A percentile compares a stretch with the other conserved stretches of the same genome.
Evolutionary conservation across 2,329 filamentous ascomycete species (phyloP).

Genomic region (Exophiala phaeomuriformis): DNA sequence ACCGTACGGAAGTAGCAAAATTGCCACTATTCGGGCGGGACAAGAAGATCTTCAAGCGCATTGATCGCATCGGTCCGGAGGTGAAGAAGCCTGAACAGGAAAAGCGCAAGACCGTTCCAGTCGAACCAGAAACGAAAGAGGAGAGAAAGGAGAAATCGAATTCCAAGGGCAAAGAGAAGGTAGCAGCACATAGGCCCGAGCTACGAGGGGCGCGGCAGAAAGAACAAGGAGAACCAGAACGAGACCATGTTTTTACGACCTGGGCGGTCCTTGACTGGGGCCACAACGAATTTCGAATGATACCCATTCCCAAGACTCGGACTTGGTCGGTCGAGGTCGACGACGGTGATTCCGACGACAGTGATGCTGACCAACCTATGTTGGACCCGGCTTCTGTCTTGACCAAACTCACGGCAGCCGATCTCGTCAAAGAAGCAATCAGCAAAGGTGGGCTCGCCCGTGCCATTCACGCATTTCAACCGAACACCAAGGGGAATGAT

Average conservation of each 20-base stretch:
- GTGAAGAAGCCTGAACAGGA: neutral
- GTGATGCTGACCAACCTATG: neutral
- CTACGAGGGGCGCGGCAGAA: neutral
- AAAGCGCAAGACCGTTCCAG: no score
- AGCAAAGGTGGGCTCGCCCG: neutral
- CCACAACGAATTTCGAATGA: slow-evolving; percentile 13
- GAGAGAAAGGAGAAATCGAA: neutral
- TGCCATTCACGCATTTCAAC: neutral
- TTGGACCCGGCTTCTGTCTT: neutral
- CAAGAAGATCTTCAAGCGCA: neutral
- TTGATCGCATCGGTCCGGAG: neutral
- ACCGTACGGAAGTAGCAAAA: slow-evolving; percentile 7
- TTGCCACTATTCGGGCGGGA: slow-evolving; percentile 2
- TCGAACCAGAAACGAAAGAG: no score
- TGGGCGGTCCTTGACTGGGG: slow-evolving; percentile 9
- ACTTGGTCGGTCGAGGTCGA: neutral
- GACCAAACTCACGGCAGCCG: neutral
- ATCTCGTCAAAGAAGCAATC: neutral
- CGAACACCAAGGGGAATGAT: neutral
- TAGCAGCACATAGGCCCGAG: no score
- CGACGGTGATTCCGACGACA: neutral
- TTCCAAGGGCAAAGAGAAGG: no score
- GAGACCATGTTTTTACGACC: neutral
- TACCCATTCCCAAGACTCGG: slow-evolving; percentile 1
- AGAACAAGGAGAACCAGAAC: neutral